Evolutionary conservation across 805 yeast species (phyloP), one percentile per base, ranked within the genome.

Genomic region (Kluyveromyces starmeri): DNA sequence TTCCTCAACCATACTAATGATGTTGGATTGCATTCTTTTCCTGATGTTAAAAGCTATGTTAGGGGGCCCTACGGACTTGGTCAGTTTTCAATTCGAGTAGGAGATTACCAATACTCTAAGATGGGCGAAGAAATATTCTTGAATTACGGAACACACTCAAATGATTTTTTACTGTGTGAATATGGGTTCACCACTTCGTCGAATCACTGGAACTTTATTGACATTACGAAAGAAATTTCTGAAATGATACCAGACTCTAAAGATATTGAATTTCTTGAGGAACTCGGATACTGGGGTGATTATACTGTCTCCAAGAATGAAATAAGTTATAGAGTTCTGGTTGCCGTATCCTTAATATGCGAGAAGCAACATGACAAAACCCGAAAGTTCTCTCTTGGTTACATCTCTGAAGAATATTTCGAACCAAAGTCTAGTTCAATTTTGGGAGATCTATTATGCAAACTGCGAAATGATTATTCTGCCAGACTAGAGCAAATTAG

Each of bases 91-190:
- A 44, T 55, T n/a, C 34, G 38, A 13, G 43, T 47, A 16, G 59
- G 60, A 5, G 25, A 34, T 7, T 37, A 45, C 24, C 15, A 19
- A 7, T 56, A 55, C 31, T 12, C 20, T 4, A 39, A 13, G 6
- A 5, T 47, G 33, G 52, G 48, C 4, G 76, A 76, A 11, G 94
- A 88, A 51, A 45, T 89, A 2, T 73, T 64, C 45, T 67, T 89
- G 44, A 73, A 79, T 34, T 89, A 89, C 53, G 97, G 97, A 1
- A 77, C 95, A 1, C 96, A 89, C 55, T 75, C 82, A 7, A 86
- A 89, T 53, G 85, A 76, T 32, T 83, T 83, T 44, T 58, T 89
- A 21, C 61, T 85, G 7, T 75, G 82, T 47, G 97, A 89, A 55
- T 89, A 89, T 51, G 97, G 96, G 1, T 89, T 89, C 62, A 65